phyloP scores from a whole-genome alignment of 116 monocot genomes.

The Posidonia oceanica region DNA sequence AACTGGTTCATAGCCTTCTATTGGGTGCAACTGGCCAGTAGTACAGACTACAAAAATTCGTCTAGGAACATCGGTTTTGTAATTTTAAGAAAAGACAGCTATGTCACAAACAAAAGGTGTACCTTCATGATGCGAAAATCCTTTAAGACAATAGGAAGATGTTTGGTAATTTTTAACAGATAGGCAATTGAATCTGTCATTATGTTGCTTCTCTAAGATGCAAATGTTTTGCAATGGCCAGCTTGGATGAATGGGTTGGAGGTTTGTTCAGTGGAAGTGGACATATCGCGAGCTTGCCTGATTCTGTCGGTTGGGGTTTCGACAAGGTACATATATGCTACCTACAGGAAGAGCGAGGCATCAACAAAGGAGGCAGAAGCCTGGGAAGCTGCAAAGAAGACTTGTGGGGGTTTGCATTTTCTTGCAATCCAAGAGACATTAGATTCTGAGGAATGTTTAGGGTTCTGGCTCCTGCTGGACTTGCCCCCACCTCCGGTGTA shows the following conservation, averaged over 20 bases:
- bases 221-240: constrained; percentile 18
- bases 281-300: constrained; percentile 39
- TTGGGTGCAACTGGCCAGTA: too few relatives aligned
- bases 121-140: too few relatives aligned
- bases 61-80: too few relatives aligned
- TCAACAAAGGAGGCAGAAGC: constrained; percentile 89
- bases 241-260: constrained; percentile 99
- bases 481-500: constrained; percentile 75
- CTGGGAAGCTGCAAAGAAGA: constrained; percentile 92
- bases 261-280: constrained; percentile 60
- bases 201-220: neutral
- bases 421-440: constrained; percentile 74
- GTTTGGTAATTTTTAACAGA: too few relatives aligned
- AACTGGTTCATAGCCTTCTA: too few relatives aligned
- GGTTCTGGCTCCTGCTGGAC: constrained; percentile 90
- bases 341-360: constrained; percentile 54
- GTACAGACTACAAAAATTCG: too few relatives aligned
- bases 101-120: too few relatives aligned
- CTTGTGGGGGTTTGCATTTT: constrained; percentile 83
- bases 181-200: too few relatives aligned
- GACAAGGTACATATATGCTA: constrained; percentile 83
- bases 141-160: too few relatives aligned
- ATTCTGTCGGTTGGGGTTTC: constrained; percentile 74
- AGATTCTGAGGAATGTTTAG: constrained; percentile 84
- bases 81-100: too few relatives aligned